Evolutionary conservation across 768 basidiomycete genomes (phyloP), one percentile per base, ranked within the genome.

Genomic region (Tricholoma bakamatsutake): DNA sequence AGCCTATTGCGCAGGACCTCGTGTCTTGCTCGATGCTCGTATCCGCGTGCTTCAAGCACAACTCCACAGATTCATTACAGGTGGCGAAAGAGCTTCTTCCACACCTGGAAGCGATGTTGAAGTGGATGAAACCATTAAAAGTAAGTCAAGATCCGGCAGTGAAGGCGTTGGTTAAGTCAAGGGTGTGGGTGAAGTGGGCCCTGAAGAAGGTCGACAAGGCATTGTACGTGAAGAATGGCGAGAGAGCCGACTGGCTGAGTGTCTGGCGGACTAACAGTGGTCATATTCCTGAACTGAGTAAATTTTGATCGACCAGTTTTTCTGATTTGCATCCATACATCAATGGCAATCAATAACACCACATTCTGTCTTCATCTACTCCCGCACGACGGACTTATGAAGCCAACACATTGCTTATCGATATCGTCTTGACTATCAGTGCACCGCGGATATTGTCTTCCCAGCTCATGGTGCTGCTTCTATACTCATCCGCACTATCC

Each of bases 11-110:
- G 5, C 62, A 72, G n/a, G 86, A 88, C 66, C 74, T 82, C 17
- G 68, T 79, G 15, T 79, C 78, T 10, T 82, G 78, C 46, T 72
- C 85, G 3, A 76, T 87, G 70, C 67, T 88, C 57, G 70, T 79
- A 35, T 70, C 75, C 3, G 82, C 83, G 7, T 86, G 82, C 67
- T 73, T 79, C 60, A 76, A 75, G 51, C 71, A 79, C 59, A 65
- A 66, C 12, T 72, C 73, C 3, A 61, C 67, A n/a, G 71, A 75
- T 28, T 74, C 77, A 1, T 57, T 66, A 33, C 52, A 67, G 13
- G 67, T 83, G 17, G 80, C 77, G 1, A 62, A 69, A 12, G 69
- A 70, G 12, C 68, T 85, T 33, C 64, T 80, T 15, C 69, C 75
- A 0, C 68, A 73, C 13, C 72, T 84, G 8, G 62, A 73, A 58